Evolutionary conservation across 176 grass and related monocot species (phyloP).

Genomic region (Lolium rigidum): DNA sequence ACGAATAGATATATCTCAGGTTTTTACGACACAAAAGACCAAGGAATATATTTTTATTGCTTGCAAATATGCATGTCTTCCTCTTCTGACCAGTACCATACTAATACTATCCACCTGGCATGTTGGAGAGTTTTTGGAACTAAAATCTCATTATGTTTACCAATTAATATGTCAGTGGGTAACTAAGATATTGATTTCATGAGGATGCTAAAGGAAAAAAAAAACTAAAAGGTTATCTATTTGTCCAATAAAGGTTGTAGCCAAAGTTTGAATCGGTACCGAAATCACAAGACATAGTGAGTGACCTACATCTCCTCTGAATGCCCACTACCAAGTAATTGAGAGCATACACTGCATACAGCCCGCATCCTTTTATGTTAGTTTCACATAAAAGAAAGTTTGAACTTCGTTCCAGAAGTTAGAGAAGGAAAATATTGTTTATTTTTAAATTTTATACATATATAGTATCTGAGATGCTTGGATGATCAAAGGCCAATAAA

Average conservation of each 20-base stretch:
- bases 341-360: background rate
- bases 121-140: background rate
- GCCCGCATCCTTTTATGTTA: background rate
- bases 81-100: background rate
- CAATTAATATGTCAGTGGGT: background rate
- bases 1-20: background rate
- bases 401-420: background rate
- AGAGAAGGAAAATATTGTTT: background rate
- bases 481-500: background rate
- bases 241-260: background rate
- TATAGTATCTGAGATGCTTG: background rate
- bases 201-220: background rate
- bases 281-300: no score
- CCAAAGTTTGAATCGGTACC: no score
- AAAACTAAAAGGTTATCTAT: background rate
- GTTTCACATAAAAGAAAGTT: slow-evolving; percentile 6
- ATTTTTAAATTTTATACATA: background rate
- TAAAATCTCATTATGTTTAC: background rate
- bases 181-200: background rate
- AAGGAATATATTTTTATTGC: background rate
- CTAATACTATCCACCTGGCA: slow-evolving; percentile 1
- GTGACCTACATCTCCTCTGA: background rate
- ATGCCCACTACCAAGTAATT: background rate
- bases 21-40: background rate
- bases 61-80: slow-evolving; percentile 4